Conservation (phyloP, 2,329 filamentous ascomycete genomes). For the Penicillium palitans region DNA sequence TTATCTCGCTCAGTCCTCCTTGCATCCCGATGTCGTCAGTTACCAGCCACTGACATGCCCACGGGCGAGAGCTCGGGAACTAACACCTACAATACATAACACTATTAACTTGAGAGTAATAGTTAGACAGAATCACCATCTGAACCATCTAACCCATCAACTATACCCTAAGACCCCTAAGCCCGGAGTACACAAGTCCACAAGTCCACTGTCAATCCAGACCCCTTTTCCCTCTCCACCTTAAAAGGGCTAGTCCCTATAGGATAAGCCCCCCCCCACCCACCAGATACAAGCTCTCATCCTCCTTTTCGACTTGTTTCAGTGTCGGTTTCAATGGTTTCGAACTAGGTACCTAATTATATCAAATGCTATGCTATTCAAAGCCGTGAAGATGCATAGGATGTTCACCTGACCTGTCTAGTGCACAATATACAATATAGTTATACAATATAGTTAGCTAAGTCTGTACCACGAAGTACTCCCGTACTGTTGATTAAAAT, state of each 20-base stretch:
- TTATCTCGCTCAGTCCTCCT: constrained; percentile 4
- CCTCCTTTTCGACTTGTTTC: neutral
- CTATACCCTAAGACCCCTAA: neutral
- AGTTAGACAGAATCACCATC: neutral
- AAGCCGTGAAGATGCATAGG: neutral
- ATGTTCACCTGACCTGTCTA: neutral
- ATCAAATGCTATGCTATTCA: neutral
- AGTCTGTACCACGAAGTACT: neutral
- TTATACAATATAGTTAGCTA: neutral
- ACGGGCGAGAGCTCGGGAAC: constrained; percentile 3
- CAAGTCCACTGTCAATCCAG: neutral
- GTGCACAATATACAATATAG: too few relatives aligned
- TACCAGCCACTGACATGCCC: constrained; percentile 11
- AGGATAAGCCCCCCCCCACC: neutral
- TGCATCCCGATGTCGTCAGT: constrained; percentile 12
- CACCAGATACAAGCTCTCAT: neutral
- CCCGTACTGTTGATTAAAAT: neutral
- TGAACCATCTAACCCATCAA: neutral
- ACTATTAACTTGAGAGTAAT: neutral
- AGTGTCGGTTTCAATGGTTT: neutral
- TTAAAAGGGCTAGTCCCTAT: neutral
- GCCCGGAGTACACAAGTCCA: neutral
- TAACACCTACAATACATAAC: neutral
- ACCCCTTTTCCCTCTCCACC: neutral
- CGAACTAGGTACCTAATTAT: neutral